Percentiles rank a stretch among this genome's conserved stretches.
phyloP scores from a whole-genome alignment of 2,329 filamentous ascomycete species.

The Boeremia exigua region DNA sequence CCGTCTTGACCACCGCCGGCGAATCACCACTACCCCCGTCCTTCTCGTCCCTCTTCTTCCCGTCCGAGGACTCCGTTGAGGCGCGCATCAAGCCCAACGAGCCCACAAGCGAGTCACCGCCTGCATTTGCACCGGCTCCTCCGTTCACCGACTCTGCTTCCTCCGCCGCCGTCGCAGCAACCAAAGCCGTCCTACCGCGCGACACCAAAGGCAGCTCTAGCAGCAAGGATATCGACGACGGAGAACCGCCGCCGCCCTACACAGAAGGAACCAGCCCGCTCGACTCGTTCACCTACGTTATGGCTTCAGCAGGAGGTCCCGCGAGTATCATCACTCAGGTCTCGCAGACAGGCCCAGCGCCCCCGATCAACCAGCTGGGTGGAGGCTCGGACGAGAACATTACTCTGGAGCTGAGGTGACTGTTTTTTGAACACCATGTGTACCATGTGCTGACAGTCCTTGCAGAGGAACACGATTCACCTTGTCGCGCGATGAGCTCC shows the following conservation, averaged over 20 bases:
- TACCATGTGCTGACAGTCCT: slow-evolving; percentile 19
- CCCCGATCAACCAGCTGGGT: slow-evolving; percentile 87
- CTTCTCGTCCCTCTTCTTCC: slow-evolving; percentile 69
- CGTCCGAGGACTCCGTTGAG: slow-evolving; percentile 54
- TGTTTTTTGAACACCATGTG: not conserved
- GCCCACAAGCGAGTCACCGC: slow-evolving; percentile 48
- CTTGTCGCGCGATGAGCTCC: slow-evolving; percentile 89
- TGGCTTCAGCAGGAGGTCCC: slow-evolving; percentile 96
- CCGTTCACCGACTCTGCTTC: slow-evolving; percentile 59
- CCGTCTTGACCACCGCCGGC: slow-evolving; percentile 50
- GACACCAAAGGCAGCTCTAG: slow-evolving; percentile 79
- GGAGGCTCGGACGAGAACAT: slow-evolving; percentile 87
- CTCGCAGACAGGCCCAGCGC: slow-evolving; percentile 76
- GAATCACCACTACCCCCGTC: slow-evolving; percentile 65
- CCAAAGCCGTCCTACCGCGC: slow-evolving; percentile 73
- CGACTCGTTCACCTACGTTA: slow-evolving; percentile 91
- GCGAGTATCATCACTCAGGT: slow-evolving; percentile 99
- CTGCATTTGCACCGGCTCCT: slow-evolving; percentile 60
- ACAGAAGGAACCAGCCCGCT: slow-evolving; percentile 93
- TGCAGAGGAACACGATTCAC: slow-evolving; percentile 88
- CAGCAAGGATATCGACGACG: slow-evolving; percentile 76
- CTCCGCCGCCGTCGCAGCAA: slow-evolving; percentile 42
- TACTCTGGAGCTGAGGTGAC: slow-evolving; percentile 89
- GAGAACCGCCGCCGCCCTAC: slow-evolving; percentile 94
- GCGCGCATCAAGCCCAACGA: slow-evolving; percentile 55